Evolutionary conservation across 2,329 filamentous ascomycete species (phyloP).

Genomic region (Stenocarpella maydis): DNA sequence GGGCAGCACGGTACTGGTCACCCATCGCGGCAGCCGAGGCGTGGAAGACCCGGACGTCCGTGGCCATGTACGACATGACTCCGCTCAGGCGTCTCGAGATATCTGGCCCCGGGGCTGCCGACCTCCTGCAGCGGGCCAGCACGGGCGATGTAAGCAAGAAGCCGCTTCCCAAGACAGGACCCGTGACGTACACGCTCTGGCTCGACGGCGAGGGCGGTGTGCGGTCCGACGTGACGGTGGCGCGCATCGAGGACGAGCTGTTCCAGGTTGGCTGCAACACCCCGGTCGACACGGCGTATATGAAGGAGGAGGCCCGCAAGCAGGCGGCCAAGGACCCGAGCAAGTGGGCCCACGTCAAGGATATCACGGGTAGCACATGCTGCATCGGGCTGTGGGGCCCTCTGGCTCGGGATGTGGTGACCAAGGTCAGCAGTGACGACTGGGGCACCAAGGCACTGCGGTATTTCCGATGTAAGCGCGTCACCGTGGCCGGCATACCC

Average conservation of each 20-base stretch:
- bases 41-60: conserved; percentile 70
- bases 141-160: conserved; percentile 57
- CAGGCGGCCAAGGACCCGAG: conserved; percentile 52
- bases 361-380: conserved; percentile 67
- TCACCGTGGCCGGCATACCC: conserved; percentile 62
- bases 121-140: conserved; percentile 62
- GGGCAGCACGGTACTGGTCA: conserved; percentile 65
- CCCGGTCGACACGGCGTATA: conserved; percentile 61
- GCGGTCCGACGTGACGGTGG: conserved; percentile 64
- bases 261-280: conserved; percentile 67
- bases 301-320: conserved; percentile 59
- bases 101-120: conserved; percentile 62
- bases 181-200: conserved; percentile 64
- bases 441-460: conserved; percentile 55
- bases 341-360: conserved; percentile 60
- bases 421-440: conserved; percentile 53
- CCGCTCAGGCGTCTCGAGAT: conserved; percentile 66
- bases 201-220: conserved; percentile 63
- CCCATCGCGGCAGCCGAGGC: conserved; percentile 67
- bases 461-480: conserved; percentile 58
- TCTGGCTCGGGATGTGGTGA: conserved; percentile 59
- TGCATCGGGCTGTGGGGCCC: conserved; percentile 71
- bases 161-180: conserved; percentile 46
- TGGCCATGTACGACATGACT: conserved; percentile 70
- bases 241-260: conserved; percentile 56